Percentiles rank a stretch among this genome's conserved stretches.
Evolutionary conservation across 2,329 filamentous ascomycete species (phyloP).

Genomic region (Huntiella abstrusa): DNA sequence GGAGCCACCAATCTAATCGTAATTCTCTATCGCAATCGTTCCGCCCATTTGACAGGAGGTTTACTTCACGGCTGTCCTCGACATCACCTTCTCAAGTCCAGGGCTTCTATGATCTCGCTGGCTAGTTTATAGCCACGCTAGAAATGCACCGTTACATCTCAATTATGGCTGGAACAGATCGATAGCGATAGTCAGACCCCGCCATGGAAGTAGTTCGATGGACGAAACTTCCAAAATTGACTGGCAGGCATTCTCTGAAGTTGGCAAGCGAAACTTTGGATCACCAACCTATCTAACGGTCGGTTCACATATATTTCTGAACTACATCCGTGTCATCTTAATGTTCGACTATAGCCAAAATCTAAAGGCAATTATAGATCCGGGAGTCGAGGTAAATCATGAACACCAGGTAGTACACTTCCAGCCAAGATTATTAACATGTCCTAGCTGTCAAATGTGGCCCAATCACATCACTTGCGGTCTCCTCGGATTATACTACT

Average conservation of each 20-base stretch:
- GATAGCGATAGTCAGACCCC: constrained; percentile 54
- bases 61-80: constrained; percentile 66
- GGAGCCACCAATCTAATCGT: constrained; percentile 46
- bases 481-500: constrained; percentile 86
- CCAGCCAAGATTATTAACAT: neutral
- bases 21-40: constrained; percentile 36
- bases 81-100: constrained; percentile 37
- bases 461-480: constrained; percentile 65
- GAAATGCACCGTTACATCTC: constrained; percentile 58
- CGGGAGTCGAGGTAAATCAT: constrained; percentile 59
- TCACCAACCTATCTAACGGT: constrained; percentile 76
- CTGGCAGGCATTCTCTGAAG: constrained; percentile 79
- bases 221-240: constrained; percentile 83
- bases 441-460: constrained; percentile 69
- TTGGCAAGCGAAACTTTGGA: constrained; percentile 81
- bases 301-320: constrained; percentile 72
- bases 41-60: constrained; percentile 83
- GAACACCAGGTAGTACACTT: neutral
- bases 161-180: constrained; percentile 40
- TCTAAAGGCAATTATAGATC: constrained; percentile 79
- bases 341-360: constrained; percentile 97
- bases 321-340: constrained; percentile 83
- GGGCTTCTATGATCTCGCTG: constrained; percentile 52
- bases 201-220: constrained; percentile 92
- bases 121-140: constrained; percentile 55